Evolutionary conservation across 2,329 filamentous ascomycete species (phyloP), one percentile per base, ranked within the genome.

Genomic region (Ambrosiella xylebori): DNA sequence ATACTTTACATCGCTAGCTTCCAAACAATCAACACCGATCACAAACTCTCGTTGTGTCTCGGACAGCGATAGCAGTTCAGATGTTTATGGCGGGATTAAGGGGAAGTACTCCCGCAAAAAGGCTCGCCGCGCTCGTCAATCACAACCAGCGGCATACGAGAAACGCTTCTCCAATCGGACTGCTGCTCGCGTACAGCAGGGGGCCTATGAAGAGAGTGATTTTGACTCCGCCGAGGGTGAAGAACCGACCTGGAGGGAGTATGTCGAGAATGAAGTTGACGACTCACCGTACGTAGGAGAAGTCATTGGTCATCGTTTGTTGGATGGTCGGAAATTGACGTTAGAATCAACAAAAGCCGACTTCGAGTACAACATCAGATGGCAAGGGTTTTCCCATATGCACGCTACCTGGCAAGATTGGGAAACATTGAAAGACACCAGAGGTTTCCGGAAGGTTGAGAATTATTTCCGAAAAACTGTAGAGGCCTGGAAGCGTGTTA

Each of bases 331-430:
- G 52, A 80, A 79, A 61, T 69, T 81, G 59, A 71, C 76, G 12
- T 73, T 74, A 58, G 82, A 87, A 53, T 68, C 76, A 1, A 75
- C 70, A 27, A 76, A 78, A 64, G 80, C 89, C 57, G 87, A 96
- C 66, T 96, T 93, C 65, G 88, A 97, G 66, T 98, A 77, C 64
- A 80, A 84, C 70, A 89, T 98, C 70, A 98, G 98, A 73, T 98
- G 94, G 93, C 88, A 96, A 70, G 88, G 85, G 63, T 88, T 89
- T 70, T 95, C 93, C 9, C 89, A 98, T 68, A 84, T 95, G 64
- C 93, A 98, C 72, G 87, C 94, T 59, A 95, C 89, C 0, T 98
- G 93, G 91, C 90, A 97, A 70, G 84, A 82, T 0, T 84, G 84
- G 60, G 82, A 87, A 58, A 79, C 76, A 17, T 79, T 96, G 36